Base-by-base conservation (phyloP, 2,329 filamentous ascomycete species). In the Ilyonectria destructans region DNA sequence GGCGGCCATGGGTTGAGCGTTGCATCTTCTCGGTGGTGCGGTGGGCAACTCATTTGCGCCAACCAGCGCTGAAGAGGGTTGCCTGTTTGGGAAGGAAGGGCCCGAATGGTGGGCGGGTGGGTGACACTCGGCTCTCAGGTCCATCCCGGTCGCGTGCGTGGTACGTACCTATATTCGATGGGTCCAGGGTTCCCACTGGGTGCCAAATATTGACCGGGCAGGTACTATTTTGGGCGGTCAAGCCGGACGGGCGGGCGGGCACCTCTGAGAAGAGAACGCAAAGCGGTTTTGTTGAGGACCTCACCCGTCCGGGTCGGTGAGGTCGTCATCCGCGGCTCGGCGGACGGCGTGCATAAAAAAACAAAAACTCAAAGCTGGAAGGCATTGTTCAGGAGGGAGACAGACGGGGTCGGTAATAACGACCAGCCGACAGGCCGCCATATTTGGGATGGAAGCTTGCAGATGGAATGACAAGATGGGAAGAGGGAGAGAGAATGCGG, bases 251-350 rank as follows among this genome's bases (percentile, higher is more conserved):
- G 35, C 40, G 57, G 57, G 62, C 40, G 62, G 62, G 56, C 62
- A 43, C 19, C 29, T 49, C 35, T 62, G 58, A 45, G 59, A 62
- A 62, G 54, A 67, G 59, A 48, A 46, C 59, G 54, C 13, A 37
- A 54, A 26, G 55, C 37, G 15, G 52, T 58, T 67, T 67, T 67
- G 65, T 67, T 67, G 65, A 67, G 65, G 65, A 59, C 37, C 37
- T 59, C 45, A 55, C 65, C 65, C 31, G 21, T 37, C 21, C 33
- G 57, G 51, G 26, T 61, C 58, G 63, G 63, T 66, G 63, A 66
- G 57, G 45, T 57, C 23, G 51, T 31, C 56, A 55, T 55, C 46
- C 35, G 35, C 23, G 55, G 40, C 49, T 54, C 31, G 55, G 40
- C 35, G 35, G 55, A 43, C 37, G 37, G 55, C 23, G 29, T 45